Conservation (phyloP, 208 protist genomes). For the Leishmania major region DNA sequence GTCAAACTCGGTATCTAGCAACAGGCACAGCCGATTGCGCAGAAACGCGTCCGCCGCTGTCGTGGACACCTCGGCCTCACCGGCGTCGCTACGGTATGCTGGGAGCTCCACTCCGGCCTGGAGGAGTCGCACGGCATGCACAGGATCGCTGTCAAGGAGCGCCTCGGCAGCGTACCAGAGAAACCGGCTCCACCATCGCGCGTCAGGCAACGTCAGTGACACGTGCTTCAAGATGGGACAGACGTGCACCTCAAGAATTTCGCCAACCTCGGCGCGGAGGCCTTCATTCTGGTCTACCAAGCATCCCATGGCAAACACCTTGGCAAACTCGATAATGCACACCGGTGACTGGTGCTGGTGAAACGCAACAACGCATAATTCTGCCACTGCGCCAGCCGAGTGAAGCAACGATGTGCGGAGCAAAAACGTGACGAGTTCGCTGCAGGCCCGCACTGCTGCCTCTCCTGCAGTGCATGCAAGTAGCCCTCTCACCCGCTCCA, state of each 20-base stretch:
- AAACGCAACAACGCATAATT: conserved; percentile 1
- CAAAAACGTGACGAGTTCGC: conserved; percentile 30
- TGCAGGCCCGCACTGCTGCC: not conserved
- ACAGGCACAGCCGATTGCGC: not conserved
- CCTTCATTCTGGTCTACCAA: not conserved
- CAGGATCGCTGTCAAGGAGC: conserved; percentile 6
- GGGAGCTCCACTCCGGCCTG: conserved; percentile 16
- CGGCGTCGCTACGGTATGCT: not conserved
- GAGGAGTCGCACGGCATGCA: conserved; percentile 23
- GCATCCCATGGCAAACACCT: conserved; percentile 31
- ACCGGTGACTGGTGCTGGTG: not conserved
- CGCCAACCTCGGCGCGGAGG: not conserved
- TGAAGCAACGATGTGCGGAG: not conserved
- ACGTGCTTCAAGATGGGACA: conserved; percentile 16
- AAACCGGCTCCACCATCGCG: conserved; percentile 45
- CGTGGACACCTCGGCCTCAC: not conserved
- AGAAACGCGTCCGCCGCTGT: conserved; percentile 3
- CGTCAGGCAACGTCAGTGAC: not conserved
- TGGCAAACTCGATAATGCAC: conserved; percentile 29
- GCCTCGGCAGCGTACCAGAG: conserved; percentile 36
- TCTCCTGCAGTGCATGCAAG: not conserved
- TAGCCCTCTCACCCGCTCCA: conserved; percentile 2
- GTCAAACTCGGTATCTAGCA: conserved; percentile 40
- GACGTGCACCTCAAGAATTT: conserved; percentile 12
- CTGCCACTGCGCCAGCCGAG: conserved; percentile 12